Conservation (phyloP, 345 rosid species). For the Microthlaspi erraticum region DNA sequence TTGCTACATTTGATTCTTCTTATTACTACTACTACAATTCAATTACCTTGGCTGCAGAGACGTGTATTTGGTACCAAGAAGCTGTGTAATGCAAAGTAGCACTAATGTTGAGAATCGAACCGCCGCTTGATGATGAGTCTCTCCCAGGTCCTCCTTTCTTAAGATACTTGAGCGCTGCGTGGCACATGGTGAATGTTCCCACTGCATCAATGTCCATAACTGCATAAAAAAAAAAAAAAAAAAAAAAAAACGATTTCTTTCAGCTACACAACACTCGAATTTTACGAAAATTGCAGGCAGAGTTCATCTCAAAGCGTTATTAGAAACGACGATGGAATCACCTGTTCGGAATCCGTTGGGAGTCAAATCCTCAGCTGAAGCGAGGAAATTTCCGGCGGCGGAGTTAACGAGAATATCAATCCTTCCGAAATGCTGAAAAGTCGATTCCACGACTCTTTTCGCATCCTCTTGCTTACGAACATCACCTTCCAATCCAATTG, state of each 20-base stretch:
- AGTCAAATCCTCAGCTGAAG: conserved; percentile 77
- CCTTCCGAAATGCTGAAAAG: conserved; percentile 64
- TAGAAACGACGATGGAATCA: conserved; percentile 4
- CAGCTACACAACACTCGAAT: neutral
- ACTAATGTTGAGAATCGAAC: conserved; percentile 73
- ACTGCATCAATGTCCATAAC: conserved; percentile 83
- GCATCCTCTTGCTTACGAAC: conserved; percentile 84
- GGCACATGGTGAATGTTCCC: conserved; percentile 83
- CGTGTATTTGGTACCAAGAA: conserved; percentile 84
- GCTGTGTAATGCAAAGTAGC: conserved; percentile 84
- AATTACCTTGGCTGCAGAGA: conserved; percentile 83
- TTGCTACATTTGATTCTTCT: neutral
- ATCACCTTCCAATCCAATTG: conserved; percentile 84
- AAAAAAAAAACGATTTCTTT: conserved; percentile 1
- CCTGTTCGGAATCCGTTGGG: conserved; percentile 89
- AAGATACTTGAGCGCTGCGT: conserved; percentile 68
- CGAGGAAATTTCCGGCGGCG: conserved; percentile 88
- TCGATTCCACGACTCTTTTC: conserved; percentile 67
- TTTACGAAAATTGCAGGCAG: neutral
- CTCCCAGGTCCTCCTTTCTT: conserved; percentile 73
- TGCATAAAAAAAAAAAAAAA: conserved; percentile 37
- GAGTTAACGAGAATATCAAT: conserved; percentile 77
- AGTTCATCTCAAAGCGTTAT: neutral
- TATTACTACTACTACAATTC: neutral
- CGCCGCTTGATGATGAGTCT: conserved; percentile 43